phyloP scores from a whole-genome alignment of 225 moss, liverwort and hornwort genomes.

The Physcomitrium patens region DNA sequence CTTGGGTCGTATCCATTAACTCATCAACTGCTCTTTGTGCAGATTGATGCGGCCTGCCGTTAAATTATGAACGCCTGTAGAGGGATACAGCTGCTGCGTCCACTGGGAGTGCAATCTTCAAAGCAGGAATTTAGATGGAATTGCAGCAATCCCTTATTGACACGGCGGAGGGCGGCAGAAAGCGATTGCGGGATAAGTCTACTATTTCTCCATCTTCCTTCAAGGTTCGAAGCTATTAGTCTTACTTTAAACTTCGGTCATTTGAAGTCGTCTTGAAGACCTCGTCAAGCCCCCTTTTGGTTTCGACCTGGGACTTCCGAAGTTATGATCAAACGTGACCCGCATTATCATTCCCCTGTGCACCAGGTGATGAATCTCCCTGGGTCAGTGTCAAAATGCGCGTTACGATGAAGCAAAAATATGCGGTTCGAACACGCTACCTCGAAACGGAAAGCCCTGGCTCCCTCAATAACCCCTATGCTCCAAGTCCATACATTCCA shows the following conservation, averaged over 20 bases:
- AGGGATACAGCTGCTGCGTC: constrained; percentile 13
- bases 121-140: constrained; percentile 44
- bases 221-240: constrained; percentile 18
- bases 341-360: background rate
- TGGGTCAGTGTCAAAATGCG: constrained; percentile 36
- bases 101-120: background rate
- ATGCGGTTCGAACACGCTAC: constrained; percentile 36
- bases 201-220: constrained; percentile 19
- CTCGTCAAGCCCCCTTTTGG: background rate
- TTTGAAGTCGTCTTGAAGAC: background rate
- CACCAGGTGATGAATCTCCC: constrained; percentile 25
- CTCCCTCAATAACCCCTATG: constrained; percentile 16
- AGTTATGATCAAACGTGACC: no score
- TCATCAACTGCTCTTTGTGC: no score
- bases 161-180: constrained; percentile 21
- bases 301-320: no score
- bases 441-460: constrained; percentile 40
- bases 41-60: background rate
- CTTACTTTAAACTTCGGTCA: no score
- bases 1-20: no score
- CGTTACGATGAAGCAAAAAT: constrained; percentile 39
- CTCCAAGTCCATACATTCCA: constrained; percentile 22
- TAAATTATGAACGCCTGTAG: constrained; percentile 5
- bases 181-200: constrained; percentile 25
- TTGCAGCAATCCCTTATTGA: constrained; percentile 18